Evolutionary conservation across 2,329 filamentous ascomycete species (phyloP).

Genomic region (Microdochium trichocladiopsis): DNA sequence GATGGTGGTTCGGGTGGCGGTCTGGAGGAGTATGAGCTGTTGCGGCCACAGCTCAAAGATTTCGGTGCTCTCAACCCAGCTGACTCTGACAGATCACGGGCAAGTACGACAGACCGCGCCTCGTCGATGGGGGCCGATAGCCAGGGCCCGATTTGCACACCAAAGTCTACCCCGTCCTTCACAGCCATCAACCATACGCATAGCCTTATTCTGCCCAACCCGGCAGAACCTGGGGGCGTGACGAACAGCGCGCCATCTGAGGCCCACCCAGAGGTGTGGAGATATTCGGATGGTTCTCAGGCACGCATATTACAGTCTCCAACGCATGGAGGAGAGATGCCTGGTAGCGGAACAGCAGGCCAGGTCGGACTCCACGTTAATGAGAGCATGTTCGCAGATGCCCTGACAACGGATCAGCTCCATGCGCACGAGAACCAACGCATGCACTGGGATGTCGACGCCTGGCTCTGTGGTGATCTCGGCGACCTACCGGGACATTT

Average conservation of each 20-base stretch:
- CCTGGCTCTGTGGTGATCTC: not conserved
- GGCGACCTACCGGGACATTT: not conserved
- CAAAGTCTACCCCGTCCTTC: not conserved
- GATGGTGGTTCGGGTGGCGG: conserved; percentile 39
- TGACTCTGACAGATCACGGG: not conserved
- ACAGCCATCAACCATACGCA: not conserved
- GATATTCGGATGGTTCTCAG: not conserved
- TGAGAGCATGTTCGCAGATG: not conserved
- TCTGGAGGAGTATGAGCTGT: conserved; percentile 45
- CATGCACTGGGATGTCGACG: not conserved
- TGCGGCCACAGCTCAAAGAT: conserved; percentile 30
- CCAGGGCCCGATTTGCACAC: not conserved
- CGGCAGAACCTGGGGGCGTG: not conserved
- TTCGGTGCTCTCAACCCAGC: conserved; percentile 21
- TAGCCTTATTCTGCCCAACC: not conserved
- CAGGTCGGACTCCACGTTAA: not conserved
- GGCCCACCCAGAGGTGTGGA: not conserved
- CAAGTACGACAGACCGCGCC: not conserved
- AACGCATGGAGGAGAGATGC: not conserved
- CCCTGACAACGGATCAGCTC: not conserved
- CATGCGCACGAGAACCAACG: not conserved
- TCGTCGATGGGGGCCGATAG: not conserved
- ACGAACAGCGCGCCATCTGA: not conserved
- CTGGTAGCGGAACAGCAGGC: not conserved
- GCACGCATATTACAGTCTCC: not conserved